Base-by-base conservation (phyloP, 495 filamentous ascomycete species). In the Hypomontagnella submonticulosa region DNA sequence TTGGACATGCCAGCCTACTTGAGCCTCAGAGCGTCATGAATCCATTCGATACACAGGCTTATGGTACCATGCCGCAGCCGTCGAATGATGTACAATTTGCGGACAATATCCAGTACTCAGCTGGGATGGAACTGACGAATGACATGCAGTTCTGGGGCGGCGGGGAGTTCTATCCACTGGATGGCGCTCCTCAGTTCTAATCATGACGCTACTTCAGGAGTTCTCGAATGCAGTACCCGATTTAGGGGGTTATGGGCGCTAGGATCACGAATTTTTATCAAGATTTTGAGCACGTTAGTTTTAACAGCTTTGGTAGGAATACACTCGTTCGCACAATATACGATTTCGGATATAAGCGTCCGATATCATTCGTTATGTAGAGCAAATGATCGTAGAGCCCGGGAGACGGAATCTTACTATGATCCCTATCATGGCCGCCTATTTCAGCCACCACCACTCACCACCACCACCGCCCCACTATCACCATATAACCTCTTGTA, bases 11-110 rank as follows among this genome's bases (percentile, higher is more conserved):
- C 9, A 44, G 56, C 34, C 37, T 50, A 1, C 3, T 27, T 0
- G 52, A 50, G 4, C 60, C 49, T n/a, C 37, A 51, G 44, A n/a
- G 3, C 15, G 50, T 49, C 51, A 42, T 49, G 41, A 42, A 50
- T 38, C 13, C 34, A 0, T 27, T 27, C 47, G 23, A 12, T 19
- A 11, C 20, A n/a, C 27, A 44, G 23, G 23, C 16, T 8, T 10
- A 19, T 10, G 40, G 6, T 10, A 30, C 16, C 15, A 20, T 1
- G n/a, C n/a, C 20, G 8, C 36, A 30, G 37, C 20, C 6, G 34
- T 1, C 16, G 2, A 13, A 9, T 3, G 4, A 1, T 32, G 15
- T 33, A 20, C 27, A 48, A 4, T 12, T 33, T 33, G 2, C 18
- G 15, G n/a, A 36, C 32, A 16, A 13, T 23, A 30, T 7, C 27